Percentiles rank a stretch among this genome's conserved stretches.
phyloP scores from a whole-genome alignment of 352 stramenopile species.

The Bremia lactucae region DNA sequence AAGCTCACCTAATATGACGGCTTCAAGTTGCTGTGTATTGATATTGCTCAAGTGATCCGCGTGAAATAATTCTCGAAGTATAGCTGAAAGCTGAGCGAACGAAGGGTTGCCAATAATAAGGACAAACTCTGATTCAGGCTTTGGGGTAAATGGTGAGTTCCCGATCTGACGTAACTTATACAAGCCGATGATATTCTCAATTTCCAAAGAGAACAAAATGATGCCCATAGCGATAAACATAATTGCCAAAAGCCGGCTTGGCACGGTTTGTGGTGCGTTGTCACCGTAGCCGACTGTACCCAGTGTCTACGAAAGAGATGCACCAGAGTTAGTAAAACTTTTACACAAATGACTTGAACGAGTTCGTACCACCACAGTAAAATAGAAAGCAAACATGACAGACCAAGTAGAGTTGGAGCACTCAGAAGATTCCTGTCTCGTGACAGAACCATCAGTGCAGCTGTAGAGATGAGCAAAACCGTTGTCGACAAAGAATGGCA shows the following conservation, averaged over 20 bases:
- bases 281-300: constrained; percentile 84
- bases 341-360: background rate
- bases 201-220: constrained; percentile 84
- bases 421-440: constrained; percentile 26
- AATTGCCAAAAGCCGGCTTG: constrained; percentile 75
- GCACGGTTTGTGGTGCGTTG: constrained; percentile 70
- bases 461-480: constrained; percentile 77
- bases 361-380: constrained; percentile 69
- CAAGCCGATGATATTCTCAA: constrained; percentile 79
- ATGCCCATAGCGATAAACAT: constrained; percentile 85
- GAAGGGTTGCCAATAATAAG: constrained; percentile 79
- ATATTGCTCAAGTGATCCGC: constrained; percentile 52
- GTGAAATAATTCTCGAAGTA: constrained; percentile 83
- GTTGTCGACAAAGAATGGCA: constrained; percentile 66
- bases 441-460: constrained; percentile 53
- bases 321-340: background rate
- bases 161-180: constrained; percentile 75
- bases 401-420: constrained; percentile 69
- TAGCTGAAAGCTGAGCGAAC: constrained; percentile 71
- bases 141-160: constrained; percentile 65
- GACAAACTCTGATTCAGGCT: constrained; percentile 56
- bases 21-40: constrained; percentile 42
- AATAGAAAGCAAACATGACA: constrained; percentile 85
- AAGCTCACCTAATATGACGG: constrained; percentile 57
- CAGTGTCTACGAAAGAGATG: constrained; percentile 39